Evolutionary conservation across 2,329 filamentous ascomycete species (phyloP).

Genomic region (Claviceps purpurea): DNA sequence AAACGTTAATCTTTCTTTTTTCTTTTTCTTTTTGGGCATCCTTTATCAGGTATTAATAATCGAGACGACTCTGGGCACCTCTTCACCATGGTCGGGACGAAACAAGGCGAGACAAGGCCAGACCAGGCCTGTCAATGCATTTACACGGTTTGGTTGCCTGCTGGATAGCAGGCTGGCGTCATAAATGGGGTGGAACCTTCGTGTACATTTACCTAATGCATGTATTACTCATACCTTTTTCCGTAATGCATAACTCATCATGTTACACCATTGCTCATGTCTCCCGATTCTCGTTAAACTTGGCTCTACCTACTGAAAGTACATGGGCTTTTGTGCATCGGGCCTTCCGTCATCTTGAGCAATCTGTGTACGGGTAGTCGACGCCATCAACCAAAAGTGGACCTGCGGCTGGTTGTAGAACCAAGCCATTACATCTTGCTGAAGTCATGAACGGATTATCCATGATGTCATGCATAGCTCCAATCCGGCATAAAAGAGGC

Average conservation of each 20-base stretch:
- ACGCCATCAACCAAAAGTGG: not conserved
- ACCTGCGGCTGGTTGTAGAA: not conserved
- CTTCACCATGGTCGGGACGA: not conserved
- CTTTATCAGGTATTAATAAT: not conserved
- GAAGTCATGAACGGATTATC: not conserved
- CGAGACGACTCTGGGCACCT: not conserved
- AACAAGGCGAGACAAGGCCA: not conserved
- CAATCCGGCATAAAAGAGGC: not conserved
- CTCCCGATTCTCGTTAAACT: no score
- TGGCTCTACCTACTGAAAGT: no score
- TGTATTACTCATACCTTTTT: not conserved
- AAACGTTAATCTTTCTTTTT: not conserved
- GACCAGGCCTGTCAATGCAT: not conserved
- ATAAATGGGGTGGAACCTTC: not conserved
- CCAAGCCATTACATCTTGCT: not conserved
- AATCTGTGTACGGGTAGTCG: not conserved
- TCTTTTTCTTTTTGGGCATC: not conserved
- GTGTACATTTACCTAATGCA: conserved; percentile 3
- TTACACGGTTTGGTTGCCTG: not conserved
- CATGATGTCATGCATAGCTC: conserved; percentile 1
- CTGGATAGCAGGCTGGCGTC: conserved; percentile 2
- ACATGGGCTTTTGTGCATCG: no score
- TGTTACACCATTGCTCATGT: no score
- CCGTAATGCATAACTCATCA: no score
- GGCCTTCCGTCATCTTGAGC: no score